Evolutionary conservation across 345 rosid species (phyloP), one percentile per base, ranked within the genome.

Genomic region (Arabis alpina): DNA sequence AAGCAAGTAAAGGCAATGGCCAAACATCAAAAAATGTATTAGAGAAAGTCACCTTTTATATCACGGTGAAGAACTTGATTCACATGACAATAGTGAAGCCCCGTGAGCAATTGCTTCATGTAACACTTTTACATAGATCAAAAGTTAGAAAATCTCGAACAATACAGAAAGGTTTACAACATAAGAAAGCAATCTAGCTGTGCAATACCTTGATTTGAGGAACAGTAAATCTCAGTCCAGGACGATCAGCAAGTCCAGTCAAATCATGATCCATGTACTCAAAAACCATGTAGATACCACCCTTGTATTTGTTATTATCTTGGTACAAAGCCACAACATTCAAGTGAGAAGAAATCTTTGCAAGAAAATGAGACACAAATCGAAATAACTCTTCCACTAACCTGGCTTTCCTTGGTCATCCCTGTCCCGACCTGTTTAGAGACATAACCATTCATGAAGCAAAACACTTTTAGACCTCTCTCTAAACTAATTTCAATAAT

Each of bases 1-100:
- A 5, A 34, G 42, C 8, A 55, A 40, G 44, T 43, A 72, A 72
- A 15, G 39, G 24, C 43, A 30, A 36, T 14, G 42, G 41, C 48
- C 25, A 42, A 53, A 5, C 2, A n/a, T 30, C 25, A 3, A 43
- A 63, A 25, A 49, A 54, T 4, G 19, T 32, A 62, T 60, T 7
- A 25, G 12, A 8, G 41, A 30, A 14, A 45, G 47, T 14, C 62
- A 36, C 98, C 98, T 94, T 94, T 94, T 57, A 94, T 91, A 80
- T 94, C 99, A 53, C 99, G 87, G 79, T 94, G 99, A 80, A 94
- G 97, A 48, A 94, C 96, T 84, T 94, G 97, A 73, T 91, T 86
- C 43, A 91, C 79, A 72, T 94, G 99, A 75, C 97, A 94, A 67
- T 89, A 94, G 72, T 91, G 97, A 62, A 94, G 95, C 44, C 99